These are phyloP conservation scores for Thraustochytrium striatum DNA, from an alignment of 352 stramenopile species.

Conservation along the genomic window DNA sequence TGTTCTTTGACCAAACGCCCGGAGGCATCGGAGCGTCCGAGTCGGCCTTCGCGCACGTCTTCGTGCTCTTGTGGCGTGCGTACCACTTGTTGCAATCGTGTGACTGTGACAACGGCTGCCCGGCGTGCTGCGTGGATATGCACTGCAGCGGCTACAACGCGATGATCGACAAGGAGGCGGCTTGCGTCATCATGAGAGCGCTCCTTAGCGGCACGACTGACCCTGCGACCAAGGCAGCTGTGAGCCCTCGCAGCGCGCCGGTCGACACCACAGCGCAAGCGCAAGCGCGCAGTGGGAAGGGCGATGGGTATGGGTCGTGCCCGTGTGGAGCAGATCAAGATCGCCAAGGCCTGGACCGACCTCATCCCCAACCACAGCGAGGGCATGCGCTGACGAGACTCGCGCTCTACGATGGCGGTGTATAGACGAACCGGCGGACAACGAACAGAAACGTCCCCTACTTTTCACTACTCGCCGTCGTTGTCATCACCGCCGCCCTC, in stretches of 20 bases:
- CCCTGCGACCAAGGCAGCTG: not conserved
- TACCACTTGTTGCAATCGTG: slow-evolving; percentile 69
- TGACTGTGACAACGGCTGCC: slow-evolving; percentile 70
- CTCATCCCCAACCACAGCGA: not conserved
- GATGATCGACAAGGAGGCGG: slow-evolving; percentile 74
- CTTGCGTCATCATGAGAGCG: slow-evolving; percentile 66
- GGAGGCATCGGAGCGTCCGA: slow-evolving; percentile 76
- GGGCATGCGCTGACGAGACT: too few relatives aligned
- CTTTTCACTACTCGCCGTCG: not conserved
- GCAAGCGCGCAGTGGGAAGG: not conserved
- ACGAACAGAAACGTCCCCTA: not conserved
- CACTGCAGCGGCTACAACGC: slow-evolving; percentile 80
- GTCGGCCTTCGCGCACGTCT: slow-evolving; percentile 66
- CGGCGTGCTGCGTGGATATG: slow-evolving; percentile 74
- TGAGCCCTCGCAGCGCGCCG: not conserved
- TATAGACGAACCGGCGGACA: too few relatives aligned
- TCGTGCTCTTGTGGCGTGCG: slow-evolving; percentile 57
- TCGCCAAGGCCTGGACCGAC: not conserved
- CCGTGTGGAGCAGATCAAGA: slow-evolving; percentile 26
- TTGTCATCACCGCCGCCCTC: not conserved
- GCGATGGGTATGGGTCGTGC: slow-evolving; percentile 31
- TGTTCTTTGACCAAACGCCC: slow-evolving; percentile 77
- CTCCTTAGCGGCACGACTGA: slow-evolving; percentile 48
- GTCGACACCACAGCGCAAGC: not conserved
- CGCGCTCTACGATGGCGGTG: too few relatives aligned